A percentile compares a stretch with the other conserved stretches of the same genome.
Evolutionary conservation across 116 monocot genomes (phyloP).

Genomic region (Zostera marina): DNA sequence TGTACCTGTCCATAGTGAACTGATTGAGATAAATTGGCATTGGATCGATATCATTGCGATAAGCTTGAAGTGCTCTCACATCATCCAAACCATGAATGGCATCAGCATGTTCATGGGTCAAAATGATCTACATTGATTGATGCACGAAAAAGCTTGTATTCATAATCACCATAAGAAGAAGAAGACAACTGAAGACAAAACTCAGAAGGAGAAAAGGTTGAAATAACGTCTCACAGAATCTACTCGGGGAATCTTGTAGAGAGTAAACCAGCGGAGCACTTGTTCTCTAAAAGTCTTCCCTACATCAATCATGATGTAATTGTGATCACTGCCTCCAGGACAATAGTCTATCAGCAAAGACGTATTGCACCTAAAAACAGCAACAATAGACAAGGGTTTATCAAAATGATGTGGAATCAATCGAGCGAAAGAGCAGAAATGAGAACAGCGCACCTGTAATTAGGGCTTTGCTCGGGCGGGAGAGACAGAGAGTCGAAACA

Average conservation of each 20-base stretch:
- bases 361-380: conserved; percentile 80
- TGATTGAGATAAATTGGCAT: conserved; percentile 70
- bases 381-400: too few relatives aligned
- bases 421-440: too few relatives aligned
- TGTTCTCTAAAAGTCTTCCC: conserved; percentile 93
- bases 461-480: conserved; percentile 54
- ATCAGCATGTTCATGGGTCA: conserved; percentile 98
- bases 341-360: conserved; percentile 80
- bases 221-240: too few relatives aligned
- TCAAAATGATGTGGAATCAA: too few relatives aligned
- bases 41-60: conserved; percentile 63
- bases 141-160: conserved; percentile 1
- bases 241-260: conserved; percentile 67
- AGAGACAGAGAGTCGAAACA: conserved; percentile 44
- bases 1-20: conserved; percentile 76
- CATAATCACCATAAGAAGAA: background rate
- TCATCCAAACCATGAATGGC: conserved; percentile 93
- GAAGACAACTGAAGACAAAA: conserved; percentile 11
- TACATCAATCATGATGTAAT: conserved; percentile 75
- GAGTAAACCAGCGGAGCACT: conserved; percentile 87
- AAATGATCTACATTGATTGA: conserved; percentile 46
- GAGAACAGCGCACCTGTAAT: conserved; percentile 64
- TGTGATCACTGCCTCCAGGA: conserved; percentile 28
- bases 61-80: conserved; percentile 58
- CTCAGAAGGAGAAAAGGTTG: too few relatives aligned